These are phyloP conservation scores for Penicillium soppii DNA, from an alignment of 495 filamentous ascomycete genomes.

Conservation along the genomic window DNA sequence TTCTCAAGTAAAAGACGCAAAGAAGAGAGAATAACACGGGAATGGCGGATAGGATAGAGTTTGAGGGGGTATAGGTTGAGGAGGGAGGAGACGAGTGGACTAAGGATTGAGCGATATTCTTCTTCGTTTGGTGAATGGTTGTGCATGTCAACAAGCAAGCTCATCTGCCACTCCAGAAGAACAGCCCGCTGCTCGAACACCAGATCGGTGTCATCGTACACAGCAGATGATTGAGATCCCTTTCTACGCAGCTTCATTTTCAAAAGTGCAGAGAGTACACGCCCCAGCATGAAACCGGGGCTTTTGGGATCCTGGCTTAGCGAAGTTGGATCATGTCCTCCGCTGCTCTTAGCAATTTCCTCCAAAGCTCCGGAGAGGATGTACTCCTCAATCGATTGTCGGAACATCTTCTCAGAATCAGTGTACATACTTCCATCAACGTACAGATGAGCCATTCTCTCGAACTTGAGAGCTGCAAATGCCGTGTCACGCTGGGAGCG, in stretches of 20 bases:
- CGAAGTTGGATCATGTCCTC: constrained; percentile 23
- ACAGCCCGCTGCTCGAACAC: constrained; percentile 36
- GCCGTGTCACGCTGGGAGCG: constrained; percentile 43
- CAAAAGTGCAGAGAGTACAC: constrained; percentile 45
- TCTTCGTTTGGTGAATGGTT: constrained; percentile 27
- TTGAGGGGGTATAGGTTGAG: constrained; percentile 40
- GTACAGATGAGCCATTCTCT: constrained; percentile 50
- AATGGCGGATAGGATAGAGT: constrained; percentile 44
- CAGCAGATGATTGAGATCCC: constrained; percentile 16
- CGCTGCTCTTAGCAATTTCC: constrained; percentile 26
- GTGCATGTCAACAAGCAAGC: constrained; percentile 35
- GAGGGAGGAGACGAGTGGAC: constrained; percentile 32
- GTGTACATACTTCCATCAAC: constrained; percentile 33
- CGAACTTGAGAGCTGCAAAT: constrained; percentile 53
- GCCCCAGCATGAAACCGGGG: constrained; percentile 43
- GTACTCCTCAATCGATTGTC: constrained; percentile 45
- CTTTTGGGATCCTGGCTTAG: constrained; percentile 36
- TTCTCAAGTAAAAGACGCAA: constrained; percentile 42
- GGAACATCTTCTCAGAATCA: constrained; percentile 42
- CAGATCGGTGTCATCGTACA: constrained; percentile 46
- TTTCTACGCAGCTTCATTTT: constrained; percentile 42
- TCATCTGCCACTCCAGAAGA: constrained; percentile 59
- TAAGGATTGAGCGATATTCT: constrained; percentile 30
- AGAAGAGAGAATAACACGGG: constrained; percentile 42
- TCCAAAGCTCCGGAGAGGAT: constrained; percentile 44